Conservation (phyloP, 148 eudicot genomes). For the Chenopodium quinoa region DNA sequence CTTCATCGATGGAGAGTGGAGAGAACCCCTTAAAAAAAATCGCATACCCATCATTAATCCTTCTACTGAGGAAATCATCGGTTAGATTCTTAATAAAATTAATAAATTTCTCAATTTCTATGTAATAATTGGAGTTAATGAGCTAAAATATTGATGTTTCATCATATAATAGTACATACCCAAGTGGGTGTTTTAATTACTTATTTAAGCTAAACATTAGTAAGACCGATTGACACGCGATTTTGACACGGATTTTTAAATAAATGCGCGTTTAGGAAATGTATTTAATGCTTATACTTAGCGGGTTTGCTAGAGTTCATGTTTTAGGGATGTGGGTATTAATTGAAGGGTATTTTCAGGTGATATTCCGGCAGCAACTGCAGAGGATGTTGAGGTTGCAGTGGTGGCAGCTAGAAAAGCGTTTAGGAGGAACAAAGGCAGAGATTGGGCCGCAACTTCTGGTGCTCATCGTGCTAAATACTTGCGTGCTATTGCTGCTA, state of each 20-base stretch:
- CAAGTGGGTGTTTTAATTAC: background rate
- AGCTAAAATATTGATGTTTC: background rate
- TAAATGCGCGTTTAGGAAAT: too few species aligned
- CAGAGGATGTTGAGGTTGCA: constrained; percentile 84
- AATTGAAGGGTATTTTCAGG: constrained; percentile 37
- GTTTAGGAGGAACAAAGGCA: constrained; percentile 56
- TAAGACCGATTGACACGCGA: too few species aligned
- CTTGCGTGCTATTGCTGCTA: constrained; percentile 90
- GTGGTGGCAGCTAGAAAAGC: constrained; percentile 82
- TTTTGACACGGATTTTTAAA: background rate
- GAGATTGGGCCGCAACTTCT: constrained; percentile 75
- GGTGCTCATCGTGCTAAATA: constrained; percentile 94
- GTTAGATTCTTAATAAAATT: constrained; percentile 23
- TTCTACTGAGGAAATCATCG: constrained; percentile 73
- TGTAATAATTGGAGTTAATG: background rate
- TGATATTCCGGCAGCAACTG: constrained; percentile 86
- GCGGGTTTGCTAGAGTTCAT: background rate
- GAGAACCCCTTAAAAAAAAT: constrained; percentile 57
- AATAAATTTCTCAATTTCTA: background rate
- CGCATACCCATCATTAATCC: constrained; percentile 82
- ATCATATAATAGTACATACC: background rate
- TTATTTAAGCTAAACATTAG: too few species aligned
- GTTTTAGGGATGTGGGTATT: background rate
- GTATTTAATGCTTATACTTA: too few species aligned
- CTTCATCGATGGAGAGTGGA: constrained; percentile 92